phyloP scores from a whole-genome alignment of 2,329 filamentous ascomycete species.

The Fusarium decemcellulare region DNA sequence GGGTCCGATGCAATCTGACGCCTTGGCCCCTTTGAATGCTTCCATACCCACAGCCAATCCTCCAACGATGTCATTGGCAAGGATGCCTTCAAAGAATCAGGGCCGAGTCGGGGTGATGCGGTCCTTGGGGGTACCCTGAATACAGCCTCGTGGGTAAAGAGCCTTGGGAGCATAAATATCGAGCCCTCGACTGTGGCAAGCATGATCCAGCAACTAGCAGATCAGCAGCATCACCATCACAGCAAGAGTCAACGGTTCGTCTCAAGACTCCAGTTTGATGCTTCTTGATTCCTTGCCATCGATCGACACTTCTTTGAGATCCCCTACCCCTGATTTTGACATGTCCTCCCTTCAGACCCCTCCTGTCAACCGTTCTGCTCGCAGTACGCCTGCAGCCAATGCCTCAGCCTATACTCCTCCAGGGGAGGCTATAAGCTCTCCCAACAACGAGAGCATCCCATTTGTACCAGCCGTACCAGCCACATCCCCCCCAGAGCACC shows the following conservation, averaged over 20 bases:
- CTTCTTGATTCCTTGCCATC: conserved; percentile 32
- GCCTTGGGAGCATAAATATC: conserved; percentile 40
- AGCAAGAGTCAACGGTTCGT: conserved; percentile 17
- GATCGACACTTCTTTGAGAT: conserved; percentile 34
- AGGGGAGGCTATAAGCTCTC: conserved; percentile 29
- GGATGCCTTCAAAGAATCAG: conserved; percentile 40
- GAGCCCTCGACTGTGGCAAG: conserved; percentile 11
- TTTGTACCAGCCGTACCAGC: conserved; percentile 27
- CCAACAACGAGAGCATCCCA: conserved; percentile 27
- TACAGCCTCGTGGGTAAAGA: conserved; percentile 17
- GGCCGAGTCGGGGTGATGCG: conserved; percentile 32
- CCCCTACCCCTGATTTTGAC: conserved; percentile 21
- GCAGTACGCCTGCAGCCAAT: conserved; percentile 42
- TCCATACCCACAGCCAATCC: conserved; percentile 36
- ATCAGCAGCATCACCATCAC: conserved; percentile 4
- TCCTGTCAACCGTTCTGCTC: conserved; percentile 38
- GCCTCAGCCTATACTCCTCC: conserved; percentile 37
- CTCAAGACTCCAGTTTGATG: conserved; percentile 20
- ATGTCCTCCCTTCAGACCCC: conserved; percentile 42
- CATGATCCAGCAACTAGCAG: conserved; percentile 15
- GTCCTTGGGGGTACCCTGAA: conserved; percentile 17
- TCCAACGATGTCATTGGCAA: conserved; percentile 44
- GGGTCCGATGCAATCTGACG: conserved; percentile 16
- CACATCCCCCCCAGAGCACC: conserved; percentile 20
- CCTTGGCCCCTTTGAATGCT: conserved; percentile 27